Evolutionary conservation across 441 rosid species (phyloP), one percentile per base, ranked within the genome.

Genomic region (Euphorbia neoarborescens): DNA sequence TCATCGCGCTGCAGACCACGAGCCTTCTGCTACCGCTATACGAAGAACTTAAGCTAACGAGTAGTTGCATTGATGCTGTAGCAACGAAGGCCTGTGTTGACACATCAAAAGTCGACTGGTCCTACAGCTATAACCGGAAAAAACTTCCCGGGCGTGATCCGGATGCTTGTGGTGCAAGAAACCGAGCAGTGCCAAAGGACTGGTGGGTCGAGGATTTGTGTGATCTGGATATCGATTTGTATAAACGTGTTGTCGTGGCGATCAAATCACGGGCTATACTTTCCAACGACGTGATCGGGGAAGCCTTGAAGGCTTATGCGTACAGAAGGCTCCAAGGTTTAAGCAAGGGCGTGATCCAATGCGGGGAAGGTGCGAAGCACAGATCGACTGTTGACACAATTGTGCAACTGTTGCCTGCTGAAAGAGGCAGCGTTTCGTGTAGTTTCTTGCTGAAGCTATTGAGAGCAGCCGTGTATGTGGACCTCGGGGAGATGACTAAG

Each of bases 181-280:
- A 74, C 74, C 78, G 87, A n/a, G 76, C 75, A 15, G 97, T 89
- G 70, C 95, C 90, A 4, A 72, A 57, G 77, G 97, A 91, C 73
- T 89, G 95, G 95, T 91, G 97, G 97, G 90, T 88, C 7, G 95
- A 91, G 80, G 97, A 91, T 85, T 71, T 91, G 68, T 83, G 91
- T 60, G 97, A 91, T 70, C 88, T 89, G 7, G 90, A 87, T 56
- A 81, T 91, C 5, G 91, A 88, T 66, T 63, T 82, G 15, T 91
- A 85, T 68, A 89, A 87, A 75, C 77, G 85, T 37, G 87, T 86
- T 70, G 60, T 89, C 51, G 62, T 61, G 76, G 81, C 75, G 60
- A 86, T 91, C 38, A 82, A 77, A 79, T 73, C 78, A 67, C 82
- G 80, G 81, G 84, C 73, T 35, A 42, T 73, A 66, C 78, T 84